phyloP scores from a whole-genome alignment of 305 asterid species.

The Solanum chacoense region DNA sequence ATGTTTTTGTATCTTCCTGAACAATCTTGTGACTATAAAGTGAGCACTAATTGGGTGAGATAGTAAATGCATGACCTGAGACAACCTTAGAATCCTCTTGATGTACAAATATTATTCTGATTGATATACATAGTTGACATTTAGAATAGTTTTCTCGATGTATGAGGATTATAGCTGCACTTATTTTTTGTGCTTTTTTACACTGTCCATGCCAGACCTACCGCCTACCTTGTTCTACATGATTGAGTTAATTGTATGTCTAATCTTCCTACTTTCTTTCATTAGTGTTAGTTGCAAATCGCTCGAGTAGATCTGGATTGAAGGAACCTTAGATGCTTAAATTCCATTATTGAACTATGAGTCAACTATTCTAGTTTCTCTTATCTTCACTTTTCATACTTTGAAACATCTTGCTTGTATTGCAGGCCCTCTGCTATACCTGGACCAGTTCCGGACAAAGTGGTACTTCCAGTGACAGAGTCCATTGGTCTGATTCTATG shows the following conservation, averaged over 20 bases:
- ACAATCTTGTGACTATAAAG: not conserved
- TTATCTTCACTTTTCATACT: not conserved
- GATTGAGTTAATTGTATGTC: not conserved
- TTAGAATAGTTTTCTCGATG: not conserved
- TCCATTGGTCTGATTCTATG: slow-evolving; percentile 59
- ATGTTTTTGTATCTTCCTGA: not conserved
- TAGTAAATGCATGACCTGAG: not conserved
- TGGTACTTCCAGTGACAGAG: slow-evolving; percentile 61
- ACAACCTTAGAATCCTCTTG: not conserved
- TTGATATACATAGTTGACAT: not conserved
- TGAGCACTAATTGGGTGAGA: not conserved
- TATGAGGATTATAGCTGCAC: not conserved
- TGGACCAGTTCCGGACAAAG: slow-evolving; percentile 93
- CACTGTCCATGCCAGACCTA: not conserved
- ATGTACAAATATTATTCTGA: not conserved
- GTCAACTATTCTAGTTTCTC: not conserved
- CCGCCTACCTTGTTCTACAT: not conserved
- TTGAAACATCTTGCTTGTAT: not conserved
- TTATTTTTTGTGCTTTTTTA: not conserved
- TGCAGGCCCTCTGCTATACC: slow-evolving; percentile 84
- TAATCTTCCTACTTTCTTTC: not conserved
- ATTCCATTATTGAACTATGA: not conserved
- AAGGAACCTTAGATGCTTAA: not conserved
- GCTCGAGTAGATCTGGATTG: not conserved
- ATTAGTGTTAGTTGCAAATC: not conserved